A percentile compares a stretch with the other conserved stretches of the same genome.
phyloP scores from a whole-genome alignment of 2,329 filamentous ascomycete species.

The Exophiala sp. region DNA sequence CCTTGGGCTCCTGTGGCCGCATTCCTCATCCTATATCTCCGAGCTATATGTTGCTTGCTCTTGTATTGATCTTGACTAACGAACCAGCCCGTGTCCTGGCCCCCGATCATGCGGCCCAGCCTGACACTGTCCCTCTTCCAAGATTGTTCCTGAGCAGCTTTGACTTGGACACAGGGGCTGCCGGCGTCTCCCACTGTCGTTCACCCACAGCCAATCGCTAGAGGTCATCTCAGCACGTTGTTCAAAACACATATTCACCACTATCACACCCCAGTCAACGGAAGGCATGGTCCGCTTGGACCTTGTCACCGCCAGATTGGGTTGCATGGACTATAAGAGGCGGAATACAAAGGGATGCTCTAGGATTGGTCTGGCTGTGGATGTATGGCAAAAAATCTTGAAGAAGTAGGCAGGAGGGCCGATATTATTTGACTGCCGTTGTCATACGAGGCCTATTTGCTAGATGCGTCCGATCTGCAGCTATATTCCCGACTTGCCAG shows the following conservation, averaged over 20 bases:
- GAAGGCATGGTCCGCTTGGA: slow-evolving; percentile 16
- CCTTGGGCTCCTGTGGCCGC: no score
- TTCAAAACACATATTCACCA: slow-evolving; percentile 10
- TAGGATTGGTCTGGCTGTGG: not conserved
- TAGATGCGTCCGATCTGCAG: slow-evolving; percentile 9
- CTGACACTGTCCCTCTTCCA: slow-evolving; percentile 2
- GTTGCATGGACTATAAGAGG: not conserved
- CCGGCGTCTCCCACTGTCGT: slow-evolving; percentile 3
- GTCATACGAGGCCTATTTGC: not conserved
- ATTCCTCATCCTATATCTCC: no score
- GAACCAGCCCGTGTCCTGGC: not conserved
- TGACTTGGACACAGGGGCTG: slow-evolving; percentile 8
- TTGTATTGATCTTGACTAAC: not conserved
- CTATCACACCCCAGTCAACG: slow-evolving; percentile 14
- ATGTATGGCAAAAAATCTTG: not conserved
- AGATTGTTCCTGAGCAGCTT: slow-evolving; percentile 1
- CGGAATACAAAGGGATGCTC: not conserved
- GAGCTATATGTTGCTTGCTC: no score
- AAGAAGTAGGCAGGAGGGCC: not conserved
- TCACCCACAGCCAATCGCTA: slow-evolving; percentile 16
- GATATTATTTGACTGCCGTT: not conserved
- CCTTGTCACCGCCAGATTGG: slow-evolving; percentile 5
- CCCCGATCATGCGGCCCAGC: not conserved
- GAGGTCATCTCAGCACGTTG: slow-evolving; percentile 20
- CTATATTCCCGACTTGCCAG: slow-evolving; percentile 35